These are phyloP conservation scores for Mycena vitilis DNA, from an alignment of 768 basidiomycete genomes.

Conservation along the genomic window DNA sequence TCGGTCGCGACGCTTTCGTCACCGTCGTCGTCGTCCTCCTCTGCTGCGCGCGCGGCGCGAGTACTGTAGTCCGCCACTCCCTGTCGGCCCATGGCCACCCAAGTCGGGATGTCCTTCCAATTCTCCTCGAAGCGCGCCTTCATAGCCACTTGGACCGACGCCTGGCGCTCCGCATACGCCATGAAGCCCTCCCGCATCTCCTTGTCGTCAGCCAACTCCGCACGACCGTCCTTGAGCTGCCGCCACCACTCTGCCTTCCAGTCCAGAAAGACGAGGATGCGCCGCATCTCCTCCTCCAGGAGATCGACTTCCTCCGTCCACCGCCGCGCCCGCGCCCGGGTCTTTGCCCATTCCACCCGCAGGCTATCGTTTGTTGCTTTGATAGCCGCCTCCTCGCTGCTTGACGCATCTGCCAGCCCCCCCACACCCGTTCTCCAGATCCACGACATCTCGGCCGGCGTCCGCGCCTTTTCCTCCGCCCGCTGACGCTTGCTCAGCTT, in stretches of 20 bases:
- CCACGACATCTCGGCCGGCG: slow-evolving; percentile 11
- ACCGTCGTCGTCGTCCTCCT: not conserved
- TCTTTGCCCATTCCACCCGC: not conserved
- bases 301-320: slow-evolving; percentile 4
- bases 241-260: slow-evolving; percentile 5
- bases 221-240: not conserved
- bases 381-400: not conserved
- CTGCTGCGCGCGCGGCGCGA: not conserved
- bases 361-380: not conserved
- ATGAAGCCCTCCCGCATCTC: not conserved
- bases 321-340: not conserved
- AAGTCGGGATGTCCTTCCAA: not conserved
- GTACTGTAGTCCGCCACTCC: not conserved
- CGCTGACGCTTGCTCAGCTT: not conserved
- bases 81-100: not conserved
- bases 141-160: not conserved
- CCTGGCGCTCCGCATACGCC: slow-evolving; percentile 12
- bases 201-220: not conserved
- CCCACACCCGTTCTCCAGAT: not conserved
- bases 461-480: not conserved
- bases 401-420: not conserved
- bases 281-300: slow-evolving; percentile 6
- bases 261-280: not conserved
- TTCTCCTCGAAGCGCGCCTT: not conserved
- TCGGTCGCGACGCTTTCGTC: not conserved